phyloP scores from a whole-genome alignment of 768 basidiomycete species.

The Hydnum rufescens region DNA sequence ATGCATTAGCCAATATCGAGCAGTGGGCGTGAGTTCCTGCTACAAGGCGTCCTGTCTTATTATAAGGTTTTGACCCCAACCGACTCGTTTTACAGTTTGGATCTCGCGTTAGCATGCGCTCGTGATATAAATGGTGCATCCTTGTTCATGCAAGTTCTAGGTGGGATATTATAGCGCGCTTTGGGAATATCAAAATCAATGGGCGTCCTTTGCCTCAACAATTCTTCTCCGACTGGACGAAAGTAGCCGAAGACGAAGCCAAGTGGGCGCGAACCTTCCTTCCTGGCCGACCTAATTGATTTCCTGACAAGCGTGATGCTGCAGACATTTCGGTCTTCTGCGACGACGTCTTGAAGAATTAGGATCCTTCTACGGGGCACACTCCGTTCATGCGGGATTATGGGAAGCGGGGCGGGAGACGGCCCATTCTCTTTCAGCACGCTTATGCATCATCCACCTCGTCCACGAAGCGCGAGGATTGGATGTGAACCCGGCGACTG shows the following conservation, averaged over 20 bases:
- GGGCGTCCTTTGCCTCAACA: slow-evolving; percentile 38
- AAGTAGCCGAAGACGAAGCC: slow-evolving; percentile 64
- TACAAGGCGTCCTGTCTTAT: not conserved
- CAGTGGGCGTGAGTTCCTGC: slow-evolving; percentile 57
- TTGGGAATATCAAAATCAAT: slow-evolving; percentile 26
- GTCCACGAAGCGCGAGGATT: slow-evolving; percentile 72
- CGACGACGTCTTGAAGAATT: slow-evolving; percentile 39
- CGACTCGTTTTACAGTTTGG: slow-evolving; percentile 32
- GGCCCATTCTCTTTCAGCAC: slow-evolving; percentile 40
- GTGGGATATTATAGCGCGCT: slow-evolving; percentile 71
- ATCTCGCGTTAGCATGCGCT: slow-evolving; percentile 36
- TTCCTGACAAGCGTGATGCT: not conserved
- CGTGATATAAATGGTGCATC: not conserved
- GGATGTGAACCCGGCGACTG: slow-evolving; percentile 67
- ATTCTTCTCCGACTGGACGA: slow-evolving; percentile 66
- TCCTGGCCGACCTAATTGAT: not conserved
- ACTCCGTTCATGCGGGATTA: slow-evolving; percentile 52
- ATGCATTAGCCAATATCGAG: slow-evolving; percentile 69
- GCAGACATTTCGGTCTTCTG: slow-evolving; percentile 9
- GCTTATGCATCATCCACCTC: slow-evolving; percentile 68
- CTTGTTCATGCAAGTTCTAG: slow-evolving; percentile 18
- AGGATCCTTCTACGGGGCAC: slow-evolving; percentile 47
- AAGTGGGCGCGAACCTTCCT: slow-evolving; percentile 11
- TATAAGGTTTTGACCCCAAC: not conserved
- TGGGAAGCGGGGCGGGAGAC: slow-evolving; percentile 65